phyloP scores from a whole-genome alignment of 225 moss, liverwort and hornwort genomes.

The Bryum argenteum region DNA sequence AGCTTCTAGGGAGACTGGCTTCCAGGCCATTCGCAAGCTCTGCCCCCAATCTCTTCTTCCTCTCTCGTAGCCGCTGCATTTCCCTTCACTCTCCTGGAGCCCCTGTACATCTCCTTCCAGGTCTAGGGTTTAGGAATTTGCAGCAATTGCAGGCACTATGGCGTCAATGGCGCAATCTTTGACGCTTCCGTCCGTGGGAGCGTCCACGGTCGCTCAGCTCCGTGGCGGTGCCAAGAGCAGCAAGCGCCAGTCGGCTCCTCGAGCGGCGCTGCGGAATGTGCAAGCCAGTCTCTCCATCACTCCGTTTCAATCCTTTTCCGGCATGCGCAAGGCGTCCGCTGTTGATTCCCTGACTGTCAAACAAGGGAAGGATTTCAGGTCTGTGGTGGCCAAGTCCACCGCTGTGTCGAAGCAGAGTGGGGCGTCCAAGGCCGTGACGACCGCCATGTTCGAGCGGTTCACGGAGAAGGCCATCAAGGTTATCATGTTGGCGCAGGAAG shows the following conservation, averaged over 20 bases:
- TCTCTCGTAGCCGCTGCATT: no score
- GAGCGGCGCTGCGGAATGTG: constrained; percentile 37
- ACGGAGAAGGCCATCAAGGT: constrained; percentile 95
- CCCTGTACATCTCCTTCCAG: no score
- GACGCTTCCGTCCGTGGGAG: constrained; percentile 46
- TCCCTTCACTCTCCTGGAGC: no score
- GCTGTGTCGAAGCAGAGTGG: constrained; percentile 30
- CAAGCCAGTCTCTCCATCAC: constrained; percentile 43
- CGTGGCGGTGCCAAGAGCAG: constrained; percentile 45
- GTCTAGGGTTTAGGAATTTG: no score
- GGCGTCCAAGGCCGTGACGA: constrained; percentile 58
- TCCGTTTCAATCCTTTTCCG: constrained; percentile 60
- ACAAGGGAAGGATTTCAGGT: constrained; percentile 61
- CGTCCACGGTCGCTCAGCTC: constrained; percentile 46
- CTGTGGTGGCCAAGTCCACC: constrained; percentile 57
- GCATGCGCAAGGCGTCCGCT: constrained; percentile 62
- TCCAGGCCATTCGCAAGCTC: no score
- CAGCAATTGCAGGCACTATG: background rate
- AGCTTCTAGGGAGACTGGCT: no score
- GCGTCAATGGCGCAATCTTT: constrained; percentile 18
- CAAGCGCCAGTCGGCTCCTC: constrained; percentile 35
- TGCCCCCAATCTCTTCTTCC: no score
- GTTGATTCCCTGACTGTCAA: constrained; percentile 57
- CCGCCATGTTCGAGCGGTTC: constrained; percentile 89
- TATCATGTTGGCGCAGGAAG: constrained; percentile 91